Conservation (phyloP, 108 stramenopile genomes). For the Asterionellopsis glacialis region DNA sequence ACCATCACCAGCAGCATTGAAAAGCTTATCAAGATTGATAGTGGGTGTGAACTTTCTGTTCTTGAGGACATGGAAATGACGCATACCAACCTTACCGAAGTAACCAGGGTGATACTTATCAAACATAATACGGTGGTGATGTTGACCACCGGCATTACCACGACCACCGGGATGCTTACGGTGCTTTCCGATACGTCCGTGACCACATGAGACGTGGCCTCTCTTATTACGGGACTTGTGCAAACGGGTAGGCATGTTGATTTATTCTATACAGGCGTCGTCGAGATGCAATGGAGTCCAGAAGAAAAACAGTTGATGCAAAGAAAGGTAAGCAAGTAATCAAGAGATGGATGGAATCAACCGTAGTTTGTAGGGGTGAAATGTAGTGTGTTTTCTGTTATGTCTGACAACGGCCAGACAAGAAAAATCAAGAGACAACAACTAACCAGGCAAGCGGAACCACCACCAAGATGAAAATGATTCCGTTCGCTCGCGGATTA, state of each 20-base stretch:
- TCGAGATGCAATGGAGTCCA: too few species aligned
- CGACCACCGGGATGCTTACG: conserved; percentile 99
- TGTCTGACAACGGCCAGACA: too few species aligned
- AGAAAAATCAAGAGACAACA: too few species aligned
- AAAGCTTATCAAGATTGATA: conserved; percentile 97
- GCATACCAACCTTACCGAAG: conserved; percentile 99
- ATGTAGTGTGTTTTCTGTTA: too few species aligned
- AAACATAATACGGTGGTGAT: conserved; percentile 98
- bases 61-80: conserved; percentile 93
- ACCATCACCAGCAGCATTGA: conserved; percentile 93
- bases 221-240: conserved; percentile 98
- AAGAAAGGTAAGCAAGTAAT: too few species aligned
- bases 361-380: too few species aligned
- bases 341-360: too few species aligned
- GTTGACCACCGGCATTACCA: conserved; percentile 99
- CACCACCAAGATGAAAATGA: too few species aligned
- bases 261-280: too few species aligned
- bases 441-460: too few species aligned
- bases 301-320: too few species aligned
- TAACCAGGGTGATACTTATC: conserved; percentile 99
- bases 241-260: conserved; percentile 90
- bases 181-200: conserved; percentile 99
- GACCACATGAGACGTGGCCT: conserved; percentile 98
- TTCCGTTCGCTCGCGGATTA: too few species aligned
- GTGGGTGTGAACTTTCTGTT: conserved; percentile 93